Evolutionary conservation across 768 basidiomycete species (phyloP), one percentile per base, ranked within the genome.

Genomic region (Lentinula lateritia): DNA sequence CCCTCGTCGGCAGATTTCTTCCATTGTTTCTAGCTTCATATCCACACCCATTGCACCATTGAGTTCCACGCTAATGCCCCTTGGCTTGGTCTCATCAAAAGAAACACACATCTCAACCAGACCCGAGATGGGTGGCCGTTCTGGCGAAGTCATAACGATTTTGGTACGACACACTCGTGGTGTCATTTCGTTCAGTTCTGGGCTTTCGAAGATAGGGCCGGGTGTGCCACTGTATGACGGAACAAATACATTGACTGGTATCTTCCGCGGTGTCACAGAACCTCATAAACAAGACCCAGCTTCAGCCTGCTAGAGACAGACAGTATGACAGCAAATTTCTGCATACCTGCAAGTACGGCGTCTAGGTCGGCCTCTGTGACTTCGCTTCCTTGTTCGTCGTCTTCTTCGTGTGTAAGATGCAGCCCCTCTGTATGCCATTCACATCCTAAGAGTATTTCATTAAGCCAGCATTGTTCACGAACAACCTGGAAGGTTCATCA

Each of bases 391-490:
- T 76, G 70, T 0, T 65, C 66, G 1, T 66, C 60, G 6, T 64
- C 50, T 12, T 76, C 70, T 10, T 64, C 67, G 7, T 69, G 69
- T 13, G 70, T 68, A 15, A 65, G 61, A 36, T 70, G 67, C 13
- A 76, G 62, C 9, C 75, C 77, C 66, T 91, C 89, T 3, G 83
- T 77, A 32, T 72, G 71, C 91, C 92, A 93, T 12, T 81, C 72
- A 50, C 82, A 84, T 50, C 81, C 78, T 4, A 75, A 67, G 20
- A 93, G 71, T n/a, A 80, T 79, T 66, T 89, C 88, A 67, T 93
- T 93, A 16, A 93, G 68, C 92, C 92, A 93, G 66, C 87, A 89
- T 72, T 93, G 92, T 63, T 93, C 91, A 62, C 82, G 80, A 5
- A 93, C 89, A 66, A 93, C 81, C 87, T 90, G 45, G 4, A 34